Conservation (phyloP, 352 stramenopile genomes). For the Phytopythium montanum region DNA sequence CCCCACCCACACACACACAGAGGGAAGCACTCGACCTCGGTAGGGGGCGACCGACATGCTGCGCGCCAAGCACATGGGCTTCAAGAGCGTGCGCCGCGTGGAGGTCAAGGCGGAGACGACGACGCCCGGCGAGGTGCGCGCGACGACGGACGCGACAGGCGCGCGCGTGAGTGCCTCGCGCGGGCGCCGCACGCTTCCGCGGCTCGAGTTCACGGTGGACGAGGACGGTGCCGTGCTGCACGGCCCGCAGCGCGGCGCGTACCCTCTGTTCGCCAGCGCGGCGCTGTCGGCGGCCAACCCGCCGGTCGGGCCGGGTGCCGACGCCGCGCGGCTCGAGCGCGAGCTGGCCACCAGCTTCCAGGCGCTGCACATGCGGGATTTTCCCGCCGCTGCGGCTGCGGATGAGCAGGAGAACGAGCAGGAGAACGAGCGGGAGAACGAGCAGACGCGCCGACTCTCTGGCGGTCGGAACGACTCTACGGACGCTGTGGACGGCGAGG, state of each 20-base stretch:
- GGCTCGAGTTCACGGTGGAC: conserved; percentile 84
- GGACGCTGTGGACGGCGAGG: conserved; percentile 3
- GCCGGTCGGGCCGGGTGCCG: conserved; percentile 7
- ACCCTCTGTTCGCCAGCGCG: conserved; percentile 20
- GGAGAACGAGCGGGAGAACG: conserved; percentile 5
- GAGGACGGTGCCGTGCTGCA: conserved; percentile 79
- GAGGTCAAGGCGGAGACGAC: conserved; percentile 88
- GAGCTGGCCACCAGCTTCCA: conserved; percentile 53
- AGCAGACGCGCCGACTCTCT: not conserved
- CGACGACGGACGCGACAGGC: conserved; percentile 59
- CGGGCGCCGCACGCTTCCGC: conserved; percentile 66
- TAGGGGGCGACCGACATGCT: too few species aligned
- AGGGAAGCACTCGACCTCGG: too few species aligned
- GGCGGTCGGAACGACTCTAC: conserved; percentile 1
- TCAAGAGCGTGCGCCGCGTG: conserved; percentile 74
- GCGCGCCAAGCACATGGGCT: conserved; percentile 78
- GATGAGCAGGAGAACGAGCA: not conserved
- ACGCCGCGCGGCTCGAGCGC: conserved; percentile 23
- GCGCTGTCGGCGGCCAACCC: conserved; percentile 7
- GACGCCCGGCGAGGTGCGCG: conserved; percentile 71
- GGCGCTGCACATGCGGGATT: conserved; percentile 51
- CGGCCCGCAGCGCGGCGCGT: conserved; percentile 60
- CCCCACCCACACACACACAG: too few species aligned
- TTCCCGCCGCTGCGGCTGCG: conserved; percentile 17
- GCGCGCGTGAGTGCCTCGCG: conserved; percentile 56